Base-by-base conservation (phyloP, 192 early-diverging fungal species). In the Ambispora gerdemannii region DNA sequence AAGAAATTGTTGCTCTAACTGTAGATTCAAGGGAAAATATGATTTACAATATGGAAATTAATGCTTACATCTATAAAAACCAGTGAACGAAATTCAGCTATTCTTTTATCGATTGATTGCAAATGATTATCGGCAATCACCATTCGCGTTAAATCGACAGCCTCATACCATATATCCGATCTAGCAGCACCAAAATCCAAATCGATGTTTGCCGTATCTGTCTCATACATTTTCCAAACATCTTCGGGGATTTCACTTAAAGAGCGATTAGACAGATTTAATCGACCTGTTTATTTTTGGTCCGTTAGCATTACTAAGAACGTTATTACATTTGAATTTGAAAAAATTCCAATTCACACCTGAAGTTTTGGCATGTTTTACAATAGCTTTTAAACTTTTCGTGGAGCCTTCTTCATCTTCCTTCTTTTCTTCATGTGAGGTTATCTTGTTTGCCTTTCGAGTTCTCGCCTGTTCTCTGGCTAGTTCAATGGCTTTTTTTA, bases 201-300 rank as follows among this genome's bases (percentile, higher is more conserved):
- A 10, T 77, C 75, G 17, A 84, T 72, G 38, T 66, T 73, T 50
- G 77, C 78, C 17, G 81, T 75, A 69, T 86, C 81, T 35, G 80
- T 75, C 63, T 82, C 81, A 60, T 86, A 85, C 84, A 86, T 86
- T 50, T 75, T 81, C 77, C 82, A 80, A 19, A 86, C 79, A 53
- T 77, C 77, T 32, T 80, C 73, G 0, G 84, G 84, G 33, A 86
- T 67, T 15, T 74, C 72, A 8, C 77, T 67, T 61, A 86, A 35
- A 15, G 75, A 76, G n/a, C 81, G 70, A 34, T 78, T 84, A 0
- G 81, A 78, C 2, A 86, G 63, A 63, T 81, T 81, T 28, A 86
- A 66, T 24, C 73, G 80, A 24, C 84, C 84, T 80, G 63, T 24
- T 59, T 11, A 22, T 52, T 59, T 33, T n/a, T 27, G 24, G 15